phyloP scores from a whole-genome alignment of 1,139 yeast species.

The Debaryomyces fabryi region DNA sequence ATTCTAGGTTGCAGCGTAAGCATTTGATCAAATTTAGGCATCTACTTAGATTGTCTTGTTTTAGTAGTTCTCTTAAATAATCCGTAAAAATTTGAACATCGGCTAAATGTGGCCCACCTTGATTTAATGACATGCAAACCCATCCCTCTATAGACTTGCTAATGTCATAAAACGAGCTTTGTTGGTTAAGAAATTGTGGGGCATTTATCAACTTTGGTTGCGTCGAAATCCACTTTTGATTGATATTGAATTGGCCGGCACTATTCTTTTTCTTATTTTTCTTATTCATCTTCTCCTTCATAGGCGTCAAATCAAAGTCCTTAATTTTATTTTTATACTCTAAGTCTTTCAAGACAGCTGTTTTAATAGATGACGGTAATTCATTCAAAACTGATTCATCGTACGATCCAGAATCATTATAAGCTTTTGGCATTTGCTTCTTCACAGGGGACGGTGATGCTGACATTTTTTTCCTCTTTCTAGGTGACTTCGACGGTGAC shows the following conservation, averaged over 20 bases:
- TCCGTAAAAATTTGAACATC: slow-evolving; percentile 48
- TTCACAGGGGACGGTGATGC: slow-evolving; percentile 19
- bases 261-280: slow-evolving; percentile 18
- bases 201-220: slow-evolving; percentile 23
- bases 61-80: slow-evolving; percentile 26
- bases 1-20: slow-evolving; percentile 20
- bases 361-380: slow-evolving; percentile 47
- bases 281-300: slow-evolving; percentile 34
- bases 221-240: slow-evolving; percentile 29
- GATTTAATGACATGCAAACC: slow-evolving; percentile 47
- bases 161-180: slow-evolving; percentile 35
- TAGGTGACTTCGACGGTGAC: slow-evolving; percentile 14
- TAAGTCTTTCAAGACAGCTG: slow-evolving; percentile 45
- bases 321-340: slow-evolving; percentile 31
- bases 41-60: slow-evolving; percentile 22
- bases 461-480: slow-evolving; percentile 9
- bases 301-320: slow-evolving; percentile 30
- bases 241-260: slow-evolving; percentile 14
- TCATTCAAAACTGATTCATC: slow-evolving; percentile 49
- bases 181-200: slow-evolving; percentile 41
- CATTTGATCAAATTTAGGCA: slow-evolving; percentile 24
- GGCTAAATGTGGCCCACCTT: slow-evolving; percentile 59
- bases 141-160: slow-evolving; percentile 45
- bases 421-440: slow-evolving; percentile 17
- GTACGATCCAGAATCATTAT: slow-evolving; percentile 27